Base-by-base conservation (phyloP, 306 rosid genomes). In the Sicyos edulis region DNA sequence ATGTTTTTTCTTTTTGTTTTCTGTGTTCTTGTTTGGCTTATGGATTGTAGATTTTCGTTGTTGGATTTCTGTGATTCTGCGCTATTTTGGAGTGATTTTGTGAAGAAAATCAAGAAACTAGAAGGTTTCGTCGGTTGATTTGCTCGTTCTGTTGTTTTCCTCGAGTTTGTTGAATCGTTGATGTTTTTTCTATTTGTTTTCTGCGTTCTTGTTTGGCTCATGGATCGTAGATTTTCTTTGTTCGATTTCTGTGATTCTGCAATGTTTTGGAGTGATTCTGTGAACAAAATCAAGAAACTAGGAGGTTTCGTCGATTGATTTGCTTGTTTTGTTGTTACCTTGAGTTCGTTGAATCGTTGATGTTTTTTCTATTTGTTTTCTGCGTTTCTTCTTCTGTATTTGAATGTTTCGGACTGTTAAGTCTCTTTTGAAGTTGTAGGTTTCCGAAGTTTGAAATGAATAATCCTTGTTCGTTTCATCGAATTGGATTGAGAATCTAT, bases 31-130 rank as follows among this genome's bases (percentile, higher is more conserved):
- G n/a, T n/a, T n/a, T n/a, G n/a, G n/a, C 42, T 76, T 55, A 51
- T 37, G 53, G 17, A 56, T 57, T 40, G 71, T 79, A 53, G 16
- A 16, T 22, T 74, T 22, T 54, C 71, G 75, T 75, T 59, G 74
- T 29, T 70, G 67, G 72, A 5, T 9, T 14, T 26, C 14, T 19
- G 42, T 20, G 6, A 26, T 68, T 12, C 17, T 29, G 42, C 32
- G 54, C 2, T 70, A n/a, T 54, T 70, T 15, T 13, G 0, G 59
- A 10, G 26, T 13, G 42, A 42, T 42, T 65, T 34, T 19, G 71
- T 65, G 53, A 19, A 19, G 1, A 5, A 19, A 62, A 10, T 17
- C 29, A 12, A 12, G 72, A 66, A 21, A 44, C 55, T 45, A 45
- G 55, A 66, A 12, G 13, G 72, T 5, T 66, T 45, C 21, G 29